These are phyloP conservation scores for Sporothrix euskadiensis DNA, from an alignment of 2,329 filamentous ascomycete genomes.

Conservation along the genomic window DNA sequence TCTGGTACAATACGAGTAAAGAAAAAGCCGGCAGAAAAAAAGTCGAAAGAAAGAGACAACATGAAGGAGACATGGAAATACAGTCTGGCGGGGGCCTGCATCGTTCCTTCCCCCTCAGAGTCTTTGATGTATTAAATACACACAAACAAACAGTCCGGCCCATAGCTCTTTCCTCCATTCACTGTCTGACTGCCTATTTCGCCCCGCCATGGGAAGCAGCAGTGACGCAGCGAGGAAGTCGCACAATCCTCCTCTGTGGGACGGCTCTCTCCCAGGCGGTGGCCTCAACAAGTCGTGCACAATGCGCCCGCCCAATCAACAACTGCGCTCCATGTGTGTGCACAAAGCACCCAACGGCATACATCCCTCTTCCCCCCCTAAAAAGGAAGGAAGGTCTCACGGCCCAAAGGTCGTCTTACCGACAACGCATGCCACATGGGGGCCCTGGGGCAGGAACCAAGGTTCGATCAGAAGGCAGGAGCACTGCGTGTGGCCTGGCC, in stretches of 20 bases:
- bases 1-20: not conserved
- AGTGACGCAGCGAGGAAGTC: slow-evolving; percentile 18
- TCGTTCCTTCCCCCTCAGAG: not conserved
- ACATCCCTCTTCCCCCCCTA: not conserved
- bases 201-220: not conserved
- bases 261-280: not conserved
- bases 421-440: slow-evolving; percentile 5
- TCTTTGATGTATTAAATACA: not conserved
- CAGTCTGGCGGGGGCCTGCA: not conserved
- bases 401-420: slow-evolving; percentile 16
- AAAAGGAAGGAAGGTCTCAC: slow-evolving; percentile 7
- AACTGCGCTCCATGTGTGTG: not conserved
- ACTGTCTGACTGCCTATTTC: not conserved
- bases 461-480: not conserved
- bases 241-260: slow-evolving; percentile 11
- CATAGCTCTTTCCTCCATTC: not conserved
- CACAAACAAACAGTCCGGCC: not conserved
- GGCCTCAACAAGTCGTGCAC: slow-evolving; percentile 7
- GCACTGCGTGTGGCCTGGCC: not conserved
- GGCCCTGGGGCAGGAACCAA: not conserved
- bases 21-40: not conserved
- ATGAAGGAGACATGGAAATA: not conserved
- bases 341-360: not conserved
- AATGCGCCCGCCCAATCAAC: slow-evolving; percentile 11
- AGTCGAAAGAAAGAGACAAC: not conserved